These are phyloP conservation scores for Talaromyces sp. DNA, from an alignment of 2,329 filamentous ascomycete species.

Conservation along the genomic window DNA sequence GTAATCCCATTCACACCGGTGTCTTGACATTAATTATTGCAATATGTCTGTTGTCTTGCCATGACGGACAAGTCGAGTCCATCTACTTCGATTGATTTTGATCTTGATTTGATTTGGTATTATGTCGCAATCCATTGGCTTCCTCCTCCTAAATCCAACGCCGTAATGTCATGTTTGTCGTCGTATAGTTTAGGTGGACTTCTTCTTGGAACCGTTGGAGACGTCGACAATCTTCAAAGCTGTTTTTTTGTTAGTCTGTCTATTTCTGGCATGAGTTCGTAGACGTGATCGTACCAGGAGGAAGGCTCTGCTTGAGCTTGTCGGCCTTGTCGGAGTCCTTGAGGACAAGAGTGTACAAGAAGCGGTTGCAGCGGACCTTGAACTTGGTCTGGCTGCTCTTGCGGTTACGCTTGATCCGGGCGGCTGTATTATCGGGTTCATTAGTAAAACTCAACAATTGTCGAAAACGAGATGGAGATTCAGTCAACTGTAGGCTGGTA, in stretches of 20 bases:
- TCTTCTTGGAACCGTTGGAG: constrained; percentile 46
- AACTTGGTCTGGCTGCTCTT: constrained; percentile 95
- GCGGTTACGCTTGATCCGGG: constrained; percentile 94
- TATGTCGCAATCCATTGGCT: not conserved
- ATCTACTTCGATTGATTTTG: not conserved
- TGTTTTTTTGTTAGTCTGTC: constrained; percentile 23
- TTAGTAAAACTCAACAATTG: not conserved
- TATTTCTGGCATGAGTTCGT: too few species aligned
- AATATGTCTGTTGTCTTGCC: not conserved
- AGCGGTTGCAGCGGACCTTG: constrained; percentile 98
- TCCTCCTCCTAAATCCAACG: not conserved
- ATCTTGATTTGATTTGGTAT: not conserved
- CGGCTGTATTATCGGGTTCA: constrained; percentile 55
- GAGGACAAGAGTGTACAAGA: constrained; percentile 97
- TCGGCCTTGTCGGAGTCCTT: constrained; percentile 99
- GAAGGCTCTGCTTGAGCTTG: constrained; percentile 99
- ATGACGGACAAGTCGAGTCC: not conserved
- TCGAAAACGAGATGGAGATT: not conserved
- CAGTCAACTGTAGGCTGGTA: constrained; percentile 3
- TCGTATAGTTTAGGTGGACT: constrained; percentile 38
- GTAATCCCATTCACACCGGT: not conserved
- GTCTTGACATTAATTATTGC: not conserved
- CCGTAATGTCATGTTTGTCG: not conserved
- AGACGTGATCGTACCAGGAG: constrained; percentile 71
- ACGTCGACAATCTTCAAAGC: constrained; percentile 46